phyloP scores from a whole-genome alignment of 2,329 filamentous ascomycete species.

The Aspergillus flavus region DNA sequence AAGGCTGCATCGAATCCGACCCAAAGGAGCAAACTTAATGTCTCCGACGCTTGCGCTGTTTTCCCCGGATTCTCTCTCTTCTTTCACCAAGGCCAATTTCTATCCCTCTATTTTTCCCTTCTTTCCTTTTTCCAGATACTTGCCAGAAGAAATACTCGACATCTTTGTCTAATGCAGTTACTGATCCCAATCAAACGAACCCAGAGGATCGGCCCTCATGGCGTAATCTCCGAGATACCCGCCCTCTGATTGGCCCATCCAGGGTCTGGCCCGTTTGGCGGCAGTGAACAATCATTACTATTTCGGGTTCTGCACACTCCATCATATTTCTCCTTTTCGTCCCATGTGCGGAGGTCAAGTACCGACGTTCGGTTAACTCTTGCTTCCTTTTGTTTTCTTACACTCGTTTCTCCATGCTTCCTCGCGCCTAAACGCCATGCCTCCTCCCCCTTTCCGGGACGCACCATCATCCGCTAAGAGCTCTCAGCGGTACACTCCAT shows the following conservation, averaged over 20 bases:
- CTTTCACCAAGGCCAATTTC: background rate
- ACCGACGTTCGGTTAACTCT: background rate
- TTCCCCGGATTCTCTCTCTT: background rate
- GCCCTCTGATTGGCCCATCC: background rate
- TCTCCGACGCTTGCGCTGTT: background rate
- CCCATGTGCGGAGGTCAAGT: background rate
- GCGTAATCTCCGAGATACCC: background rate
- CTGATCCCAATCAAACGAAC: background rate
- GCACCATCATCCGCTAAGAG: background rate
- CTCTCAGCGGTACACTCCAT: slow-evolving; percentile 19
- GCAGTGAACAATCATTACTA: slow-evolving; percentile 7
- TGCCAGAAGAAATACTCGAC: background rate
- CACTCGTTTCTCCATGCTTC: background rate
- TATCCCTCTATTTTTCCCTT: no score
- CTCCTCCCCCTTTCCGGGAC: slow-evolving; percentile 3
- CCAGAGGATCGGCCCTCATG: background rate
- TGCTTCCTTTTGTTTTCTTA: background rate
- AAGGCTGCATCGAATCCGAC: background rate
- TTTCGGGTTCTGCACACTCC: background rate
- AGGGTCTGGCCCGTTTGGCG: background rate
- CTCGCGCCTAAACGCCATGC: slow-evolving; percentile 3
- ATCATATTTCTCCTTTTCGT: background rate
- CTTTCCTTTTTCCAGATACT: background rate
- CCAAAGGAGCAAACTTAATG: background rate
- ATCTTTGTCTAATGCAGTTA: background rate